Base-by-base conservation (phyloP, 495 filamentous ascomycete species). In the Penicillium steckii region DNA sequence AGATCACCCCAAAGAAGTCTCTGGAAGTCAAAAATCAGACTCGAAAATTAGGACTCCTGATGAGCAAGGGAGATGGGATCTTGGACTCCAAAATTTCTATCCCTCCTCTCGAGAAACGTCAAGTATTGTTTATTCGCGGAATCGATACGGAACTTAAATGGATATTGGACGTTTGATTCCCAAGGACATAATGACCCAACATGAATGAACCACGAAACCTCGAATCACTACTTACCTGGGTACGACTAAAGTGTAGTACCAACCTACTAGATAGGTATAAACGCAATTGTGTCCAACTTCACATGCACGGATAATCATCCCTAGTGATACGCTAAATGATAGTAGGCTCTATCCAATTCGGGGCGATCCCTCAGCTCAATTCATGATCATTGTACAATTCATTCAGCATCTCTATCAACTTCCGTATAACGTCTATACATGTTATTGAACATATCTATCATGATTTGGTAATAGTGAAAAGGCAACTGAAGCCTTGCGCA, bases 51-150 rank as follows among this genome's bases (percentile, higher is more conserved):
- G 3, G n/a, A 12, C 15, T 37, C n/a, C 15, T 15, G 29, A n/a
- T 18, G 18, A 29, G 15, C 10, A 32, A 22, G n/a, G n/a, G n/a
- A 45, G 35, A 2, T 70, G 67, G 67, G 44, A 51, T 41, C 50
- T 68, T 3, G 67, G 67, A 0, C 50, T 43, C 21, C 61, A 65
- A 35, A 65, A 35, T 13, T 68, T 65, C 33, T 66, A 60, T 44
- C 61, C 67, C 12, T n/a, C n/a, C n/a, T 35, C 15, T 24, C 15
- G 9, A 22, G 37, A 46, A 30, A 50, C 26, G 13, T 21, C 27
- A 1, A 30, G 9, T n/a, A 45, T 38, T 2, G 52, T 55, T 6
- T 55, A 55, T 32, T 35, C 52, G 27, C 52, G 52, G 7, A 49
- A 55, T 30, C 41, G n/a, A 24, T 55, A 35, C 35, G 52, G 46